Percentiles rank a stretch among this genome's conserved stretches.
Conservation (phyloP, 768 basidiomycete genomes). For the Plicaturopsis crispa region DNA sequence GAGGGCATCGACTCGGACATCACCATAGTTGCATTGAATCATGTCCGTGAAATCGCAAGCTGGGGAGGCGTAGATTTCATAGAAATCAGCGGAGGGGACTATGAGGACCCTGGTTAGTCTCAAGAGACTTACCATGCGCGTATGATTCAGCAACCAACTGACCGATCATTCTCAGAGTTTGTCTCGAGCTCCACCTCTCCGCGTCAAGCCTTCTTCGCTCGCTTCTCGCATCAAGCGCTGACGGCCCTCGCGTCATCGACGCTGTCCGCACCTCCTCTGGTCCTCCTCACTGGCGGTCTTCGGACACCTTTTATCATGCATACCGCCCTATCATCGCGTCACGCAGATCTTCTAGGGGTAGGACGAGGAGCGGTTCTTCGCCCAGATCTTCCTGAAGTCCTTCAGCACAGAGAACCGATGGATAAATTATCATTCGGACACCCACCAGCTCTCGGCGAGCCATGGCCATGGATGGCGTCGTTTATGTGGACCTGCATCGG, state of each 20-base stretch:
- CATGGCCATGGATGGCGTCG: constrained; percentile 18
- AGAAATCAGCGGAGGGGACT: constrained; percentile 84
- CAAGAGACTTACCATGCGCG: no score
- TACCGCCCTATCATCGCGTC: constrained; percentile 39
- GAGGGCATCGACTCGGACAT: constrained; percentile 16
- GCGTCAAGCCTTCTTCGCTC: constrained; percentile 69
- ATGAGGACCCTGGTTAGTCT: constrained; percentile 63
- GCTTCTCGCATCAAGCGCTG: constrained; percentile 54
- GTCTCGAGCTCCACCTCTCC: constrained; percentile 19
- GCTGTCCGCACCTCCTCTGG: constrained; percentile 36
- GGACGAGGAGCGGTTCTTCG: constrained; percentile 58
- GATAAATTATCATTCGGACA: constrained; percentile 16
- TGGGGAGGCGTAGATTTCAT: constrained; percentile 76
- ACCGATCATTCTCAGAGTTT: no score
- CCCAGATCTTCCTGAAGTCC: constrained; percentile 48
- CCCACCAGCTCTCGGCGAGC: constrained; percentile 31
- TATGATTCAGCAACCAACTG: no score
- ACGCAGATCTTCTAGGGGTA: constrained; percentile 73
- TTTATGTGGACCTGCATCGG: constrained; percentile 14
- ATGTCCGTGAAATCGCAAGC: constrained; percentile 50
- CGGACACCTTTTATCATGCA: constrained; percentile 48
- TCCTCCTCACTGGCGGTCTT: constrained; percentile 81
- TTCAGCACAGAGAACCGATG: constrained; percentile 18
- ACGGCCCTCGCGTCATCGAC: constrained; percentile 30
- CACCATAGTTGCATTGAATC: constrained; percentile 39